Evolutionary conservation across 208 protist species (phyloP).

Genomic region (Trypanosoma rangeli): DNA sequence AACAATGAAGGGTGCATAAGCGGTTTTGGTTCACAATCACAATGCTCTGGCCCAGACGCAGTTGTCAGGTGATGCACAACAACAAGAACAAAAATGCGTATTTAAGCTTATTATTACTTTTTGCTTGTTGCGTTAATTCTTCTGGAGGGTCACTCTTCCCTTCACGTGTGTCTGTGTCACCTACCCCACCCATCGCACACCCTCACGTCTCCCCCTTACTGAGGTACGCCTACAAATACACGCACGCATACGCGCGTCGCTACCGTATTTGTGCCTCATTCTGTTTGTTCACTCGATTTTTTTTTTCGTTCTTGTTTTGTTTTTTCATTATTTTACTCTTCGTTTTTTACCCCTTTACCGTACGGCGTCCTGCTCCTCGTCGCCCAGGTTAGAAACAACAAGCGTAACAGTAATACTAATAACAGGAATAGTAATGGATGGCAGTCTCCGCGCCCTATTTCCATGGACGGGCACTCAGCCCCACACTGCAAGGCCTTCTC

Average conservation of each 20-base stretch:
- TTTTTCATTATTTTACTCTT: neutral
- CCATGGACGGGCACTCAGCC: neutral
- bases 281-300: neutral
- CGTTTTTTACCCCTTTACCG: neutral
- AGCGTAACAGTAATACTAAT: neutral
- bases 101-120: constrained; percentile 3
- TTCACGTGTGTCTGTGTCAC: neutral
- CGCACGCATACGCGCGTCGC: neutral
- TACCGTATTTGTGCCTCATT: neutral
- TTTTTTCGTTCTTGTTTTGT: neutral
- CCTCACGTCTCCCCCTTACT: neutral
- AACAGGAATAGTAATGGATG: neutral
- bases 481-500: neutral
- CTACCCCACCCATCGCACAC: neutral
- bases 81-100: neutral
- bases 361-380: neutral
- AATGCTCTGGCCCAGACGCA: neutral
- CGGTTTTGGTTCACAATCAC: neutral
- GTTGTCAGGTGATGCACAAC: neutral
- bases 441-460: neutral
- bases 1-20: neutral
- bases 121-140: neutral
- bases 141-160: neutral
- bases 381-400: neutral
- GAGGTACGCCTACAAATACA: neutral